Evolutionary conservation across 1,139 yeast species (phyloP), one percentile per base, ranked within the genome.

Genomic region (Saccharomyces hybrid): DNA sequence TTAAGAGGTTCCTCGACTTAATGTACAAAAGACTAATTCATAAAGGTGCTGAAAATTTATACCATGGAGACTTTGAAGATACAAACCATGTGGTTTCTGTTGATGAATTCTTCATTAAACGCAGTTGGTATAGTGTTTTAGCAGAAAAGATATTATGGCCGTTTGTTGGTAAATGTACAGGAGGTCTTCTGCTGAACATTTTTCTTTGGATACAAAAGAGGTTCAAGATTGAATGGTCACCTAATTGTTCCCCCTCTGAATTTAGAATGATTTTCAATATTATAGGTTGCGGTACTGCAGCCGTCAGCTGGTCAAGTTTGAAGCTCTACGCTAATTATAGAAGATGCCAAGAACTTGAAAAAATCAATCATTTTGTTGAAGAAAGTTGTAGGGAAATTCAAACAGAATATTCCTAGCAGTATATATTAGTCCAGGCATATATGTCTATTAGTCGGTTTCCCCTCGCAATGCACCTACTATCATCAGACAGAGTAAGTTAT

Each of bases 231-330:
- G 42, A 16, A 11, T 47, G 34, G 31, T 28, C 42, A 31, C 51
- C 52, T 23, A 52, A 44, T 4, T 44, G 58, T 53, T 28, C 78
- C 0, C 23, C 23, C 4, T 20, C 23, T 3, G 23, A 20, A 20
- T 20, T 20, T 20, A 20, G 23, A 20, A 20, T 78, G 58, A 65
- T 78, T n/a, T 66, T 78, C 34, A 80, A 80, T 47, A 25, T 56
- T 16, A 11, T 54, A 11, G 59, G 59, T 4, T 54, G 54, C 42
- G 57, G 53, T 32, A 32, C 38, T 32, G 38, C 38, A 13, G 38
- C 38, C 38, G 14, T 32, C 14, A 32, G 38, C 14, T 32, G 38
- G 38, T 32, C 38, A 5, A 32, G 38, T 32, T 3, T 32, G 38
- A 32, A 32, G 38, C 38, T 32, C 38, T 32, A 32, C 38, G 38